Evolutionary conservation across 1,284 basidiomycete genomes (phyloP).

Genomic region (Microstroma glucosiphilum): DNA sequence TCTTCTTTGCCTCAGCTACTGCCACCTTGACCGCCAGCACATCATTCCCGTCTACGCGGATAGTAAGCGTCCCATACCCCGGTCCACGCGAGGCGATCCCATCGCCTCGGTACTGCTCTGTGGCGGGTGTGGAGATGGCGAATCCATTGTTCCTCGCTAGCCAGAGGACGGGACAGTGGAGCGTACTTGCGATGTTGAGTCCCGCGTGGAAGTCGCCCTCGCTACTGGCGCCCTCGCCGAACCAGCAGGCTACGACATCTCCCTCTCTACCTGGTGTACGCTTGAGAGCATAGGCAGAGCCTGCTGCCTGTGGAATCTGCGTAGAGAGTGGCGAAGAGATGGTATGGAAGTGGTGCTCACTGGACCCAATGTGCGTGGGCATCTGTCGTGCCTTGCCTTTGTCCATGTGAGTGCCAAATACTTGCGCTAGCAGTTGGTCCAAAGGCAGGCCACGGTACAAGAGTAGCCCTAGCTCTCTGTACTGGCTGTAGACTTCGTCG

Average conservation of each 20-base stretch:
- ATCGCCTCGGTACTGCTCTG: slow-evolving; percentile 66
- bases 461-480: slow-evolving; percentile 73
- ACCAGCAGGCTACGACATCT: slow-evolving; percentile 75
- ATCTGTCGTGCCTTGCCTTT: slow-evolving; percentile 36
- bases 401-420: slow-evolving; percentile 15
- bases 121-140: slow-evolving; percentile 84
- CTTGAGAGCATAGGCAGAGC: slow-evolving; percentile 81
- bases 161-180: slow-evolving; percentile 37
- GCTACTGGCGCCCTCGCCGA: slow-evolving; percentile 65
- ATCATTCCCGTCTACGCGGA: slow-evolving; percentile 84
- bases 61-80: slow-evolving; percentile 70
- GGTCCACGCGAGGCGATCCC: slow-evolving; percentile 67
- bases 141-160: slow-evolving; percentile 70
- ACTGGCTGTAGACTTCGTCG: slow-evolving; percentile 62
- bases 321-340: slow-evolving; percentile 91
- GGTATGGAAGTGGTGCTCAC: slow-evolving; percentile 78
- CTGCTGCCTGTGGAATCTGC: slow-evolving; percentile 91
- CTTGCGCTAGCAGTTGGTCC: slow-evolving; percentile 33
- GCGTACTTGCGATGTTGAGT: slow-evolving; percentile 51
- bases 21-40: slow-evolving; percentile 78
- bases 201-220: slow-evolving; percentile 60
- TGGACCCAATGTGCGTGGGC: slow-evolving; percentile 71
- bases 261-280: slow-evolving; percentile 62
- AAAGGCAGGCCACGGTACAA: slow-evolving; percentile 72
- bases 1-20: slow-evolving; percentile 67